Evolutionary conservation across 768 basidiomycete species (phyloP).

Genomic region (Pleurotus cornucopiae): DNA sequence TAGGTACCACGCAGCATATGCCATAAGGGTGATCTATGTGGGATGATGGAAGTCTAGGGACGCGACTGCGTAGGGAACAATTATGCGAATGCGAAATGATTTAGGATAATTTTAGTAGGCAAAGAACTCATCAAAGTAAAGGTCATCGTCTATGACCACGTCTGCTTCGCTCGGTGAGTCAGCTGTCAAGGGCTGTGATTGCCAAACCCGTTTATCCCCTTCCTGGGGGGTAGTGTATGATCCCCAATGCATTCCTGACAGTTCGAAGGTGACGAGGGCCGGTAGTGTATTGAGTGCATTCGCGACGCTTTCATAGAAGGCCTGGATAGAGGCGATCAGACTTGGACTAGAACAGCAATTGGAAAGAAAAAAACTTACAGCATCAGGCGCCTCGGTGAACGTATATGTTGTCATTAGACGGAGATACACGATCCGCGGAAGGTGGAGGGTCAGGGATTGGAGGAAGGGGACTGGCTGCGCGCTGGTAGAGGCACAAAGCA

Average conservation of each 20-base stretch:
- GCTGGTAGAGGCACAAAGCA: constrained; percentile 58
- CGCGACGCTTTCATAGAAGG: constrained; percentile 61
- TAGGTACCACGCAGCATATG: constrained; percentile 16
- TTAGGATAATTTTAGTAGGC: constrained; percentile 22
- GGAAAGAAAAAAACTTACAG: constrained; percentile 35
- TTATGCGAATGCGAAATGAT: not conserved
- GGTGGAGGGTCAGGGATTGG: constrained; percentile 46
- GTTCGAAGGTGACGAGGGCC: constrained; percentile 64
- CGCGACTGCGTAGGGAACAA: constrained; percentile 3
- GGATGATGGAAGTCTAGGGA: constrained; percentile 7
- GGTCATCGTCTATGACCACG: constrained; percentile 23
- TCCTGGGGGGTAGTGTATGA: constrained; percentile 42
- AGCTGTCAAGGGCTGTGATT: constrained; percentile 40
- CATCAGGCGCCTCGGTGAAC: constrained; percentile 44
- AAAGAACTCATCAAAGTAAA: constrained; percentile 26
- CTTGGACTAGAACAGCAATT: constrained; percentile 13
- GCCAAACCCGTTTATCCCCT: constrained; percentile 46
- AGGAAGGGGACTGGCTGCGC: constrained; percentile 56
- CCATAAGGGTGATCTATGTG: constrained; percentile 2
- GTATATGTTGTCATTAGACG: constrained; percentile 58
- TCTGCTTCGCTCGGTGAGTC: constrained; percentile 23
- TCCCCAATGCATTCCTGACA: constrained; percentile 74
- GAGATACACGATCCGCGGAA: constrained; percentile 62
- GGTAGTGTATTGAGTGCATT: constrained; percentile 52
- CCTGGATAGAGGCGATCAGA: constrained; percentile 28